These are phyloP conservation scores for Daldinia sp. DNA, from an alignment of 2,329 filamentous ascomycete genomes.

Conservation along the genomic window DNA sequence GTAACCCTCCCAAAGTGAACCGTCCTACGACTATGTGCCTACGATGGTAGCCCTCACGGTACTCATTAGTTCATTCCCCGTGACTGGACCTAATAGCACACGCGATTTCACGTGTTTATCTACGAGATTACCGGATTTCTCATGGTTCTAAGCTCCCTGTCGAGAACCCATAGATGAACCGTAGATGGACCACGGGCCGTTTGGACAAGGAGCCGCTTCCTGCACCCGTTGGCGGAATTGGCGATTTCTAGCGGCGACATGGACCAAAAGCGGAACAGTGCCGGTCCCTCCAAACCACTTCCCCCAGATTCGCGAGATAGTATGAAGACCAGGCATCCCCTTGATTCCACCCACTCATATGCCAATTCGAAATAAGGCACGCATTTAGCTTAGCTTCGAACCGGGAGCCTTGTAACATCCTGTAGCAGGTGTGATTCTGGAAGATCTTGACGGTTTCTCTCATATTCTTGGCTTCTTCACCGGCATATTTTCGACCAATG, in stretches of 20 bases:
- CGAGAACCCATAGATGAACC: constrained; percentile 8
- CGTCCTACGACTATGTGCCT: background rate
- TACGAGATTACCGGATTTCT: constrained; percentile 15
- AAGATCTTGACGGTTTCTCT: constrained; percentile 40
- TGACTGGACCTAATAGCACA: background rate
- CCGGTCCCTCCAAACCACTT: constrained; percentile 29
- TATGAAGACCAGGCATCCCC: constrained; percentile 26
- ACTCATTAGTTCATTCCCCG: no score
- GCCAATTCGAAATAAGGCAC: constrained; percentile 28
- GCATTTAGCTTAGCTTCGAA: constrained; percentile 28
- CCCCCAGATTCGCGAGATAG: constrained; percentile 44
- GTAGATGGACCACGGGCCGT: constrained; percentile 34
- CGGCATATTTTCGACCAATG: constrained; percentile 41
- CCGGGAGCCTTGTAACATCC: constrained; percentile 25
- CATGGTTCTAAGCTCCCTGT: constrained; percentile 15
- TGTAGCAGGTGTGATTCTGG: constrained; percentile 38
- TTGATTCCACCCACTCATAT: constrained; percentile 10
- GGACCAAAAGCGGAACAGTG: constrained; percentile 41
- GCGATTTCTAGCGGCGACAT: constrained; percentile 39
- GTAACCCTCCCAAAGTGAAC: background rate
- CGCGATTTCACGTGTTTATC: constrained; percentile 9
- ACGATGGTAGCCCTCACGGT: no score
- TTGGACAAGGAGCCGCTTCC: constrained; percentile 36
- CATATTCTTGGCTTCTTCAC: constrained; percentile 34
- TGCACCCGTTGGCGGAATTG: constrained; percentile 40